Conservation (phyloP, 352 stramenopile genomes). For the Thalassiosira tumida region DNA sequence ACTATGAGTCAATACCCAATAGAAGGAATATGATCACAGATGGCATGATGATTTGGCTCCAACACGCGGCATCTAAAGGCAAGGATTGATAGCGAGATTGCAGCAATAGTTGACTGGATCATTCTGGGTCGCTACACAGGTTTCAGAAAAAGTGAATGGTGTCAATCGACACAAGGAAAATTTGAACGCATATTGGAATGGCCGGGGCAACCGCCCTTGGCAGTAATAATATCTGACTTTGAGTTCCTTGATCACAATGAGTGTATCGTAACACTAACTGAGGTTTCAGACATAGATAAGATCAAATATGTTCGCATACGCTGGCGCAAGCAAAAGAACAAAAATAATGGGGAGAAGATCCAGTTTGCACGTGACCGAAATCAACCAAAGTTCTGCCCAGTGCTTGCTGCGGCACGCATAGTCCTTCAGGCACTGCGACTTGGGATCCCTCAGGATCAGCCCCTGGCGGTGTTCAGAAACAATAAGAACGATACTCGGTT, state of each 20-base stretch:
- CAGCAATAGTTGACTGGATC: neutral
- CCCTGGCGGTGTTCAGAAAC: too few relatives aligned
- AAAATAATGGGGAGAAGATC: constrained; percentile 43
- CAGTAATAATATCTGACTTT: constrained; percentile 52
- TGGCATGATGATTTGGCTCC: constrained; percentile 36
- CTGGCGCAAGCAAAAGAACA: constrained; percentile 64
- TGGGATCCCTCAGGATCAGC: too few relatives aligned
- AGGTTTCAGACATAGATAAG: too few relatives aligned
- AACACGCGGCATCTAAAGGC: neutral
- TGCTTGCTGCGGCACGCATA: constrained; percentile 10
- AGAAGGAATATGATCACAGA: constrained; percentile 56
- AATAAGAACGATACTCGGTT: too few relatives aligned
- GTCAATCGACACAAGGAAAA: constrained; percentile 19
- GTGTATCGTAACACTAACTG: too few relatives aligned
- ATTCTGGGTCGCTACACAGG: neutral
- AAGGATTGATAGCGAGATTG: neutral
- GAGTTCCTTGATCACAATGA: too few relatives aligned
- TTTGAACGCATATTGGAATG: neutral
- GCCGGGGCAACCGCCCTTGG: too few relatives aligned
- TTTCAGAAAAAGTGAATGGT: neutral
- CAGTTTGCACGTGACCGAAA: neutral
- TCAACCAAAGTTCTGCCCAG: constrained; percentile 7
- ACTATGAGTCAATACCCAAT: too few relatives aligned
- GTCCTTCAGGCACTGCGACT: neutral
- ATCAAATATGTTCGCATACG: too few relatives aligned